Evolutionary conservation across 108 stramenopile genomes (phyloP).

Genomic region (Craspedostauros australis): DNA sequence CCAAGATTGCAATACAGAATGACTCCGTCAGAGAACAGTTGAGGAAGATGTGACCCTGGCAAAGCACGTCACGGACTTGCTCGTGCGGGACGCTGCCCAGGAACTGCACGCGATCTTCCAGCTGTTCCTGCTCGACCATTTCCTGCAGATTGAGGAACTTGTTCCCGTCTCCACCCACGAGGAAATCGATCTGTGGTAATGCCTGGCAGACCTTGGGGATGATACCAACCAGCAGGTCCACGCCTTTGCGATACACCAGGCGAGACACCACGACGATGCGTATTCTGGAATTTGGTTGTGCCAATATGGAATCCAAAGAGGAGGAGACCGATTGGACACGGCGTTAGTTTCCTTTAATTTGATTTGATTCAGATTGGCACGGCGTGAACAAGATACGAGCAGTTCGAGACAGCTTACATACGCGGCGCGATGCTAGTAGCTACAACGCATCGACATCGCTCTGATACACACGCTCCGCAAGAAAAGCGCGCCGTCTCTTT

Average conservation of each 20-base stretch:
- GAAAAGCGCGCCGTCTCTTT: too few relatives aligned
- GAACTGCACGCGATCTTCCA: conserved; percentile 92
- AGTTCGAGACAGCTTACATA: too few relatives aligned
- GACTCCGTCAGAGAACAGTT: conserved; percentile 98
- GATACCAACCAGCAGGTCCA: conserved; percentile 89
- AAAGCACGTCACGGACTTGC: conserved; percentile 81
- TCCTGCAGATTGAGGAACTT: conserved; percentile 89
- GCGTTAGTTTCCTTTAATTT: too few relatives aligned
- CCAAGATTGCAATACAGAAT: conserved; percentile 98
- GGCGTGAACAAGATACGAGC: too few relatives aligned
- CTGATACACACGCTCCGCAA: too few relatives aligned
- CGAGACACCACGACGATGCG: conserved; percentile 91
- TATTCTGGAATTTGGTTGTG: too few relatives aligned
- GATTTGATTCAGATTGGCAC: too few relatives aligned
- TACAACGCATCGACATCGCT: too few relatives aligned
- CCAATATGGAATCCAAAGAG: too few relatives aligned
- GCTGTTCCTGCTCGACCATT: conserved; percentile 93
- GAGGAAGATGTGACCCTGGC: conserved; percentile 89
- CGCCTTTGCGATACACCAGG: conserved; percentile 94
- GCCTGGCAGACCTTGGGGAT: conserved; percentile 79
- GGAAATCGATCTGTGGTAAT: conserved; percentile 85
- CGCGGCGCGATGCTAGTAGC: too few relatives aligned
- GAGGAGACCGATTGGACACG: too few relatives aligned
- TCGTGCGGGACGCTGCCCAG: conserved; percentile 89
- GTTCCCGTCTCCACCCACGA: conserved; percentile 94